A percentile compares a stretch with the other conserved stretches of the same genome.
Evolutionary conservation across 2,329 filamentous ascomycete species (phyloP).

Genomic region (Ophiosphaerella narmari): DNA sequence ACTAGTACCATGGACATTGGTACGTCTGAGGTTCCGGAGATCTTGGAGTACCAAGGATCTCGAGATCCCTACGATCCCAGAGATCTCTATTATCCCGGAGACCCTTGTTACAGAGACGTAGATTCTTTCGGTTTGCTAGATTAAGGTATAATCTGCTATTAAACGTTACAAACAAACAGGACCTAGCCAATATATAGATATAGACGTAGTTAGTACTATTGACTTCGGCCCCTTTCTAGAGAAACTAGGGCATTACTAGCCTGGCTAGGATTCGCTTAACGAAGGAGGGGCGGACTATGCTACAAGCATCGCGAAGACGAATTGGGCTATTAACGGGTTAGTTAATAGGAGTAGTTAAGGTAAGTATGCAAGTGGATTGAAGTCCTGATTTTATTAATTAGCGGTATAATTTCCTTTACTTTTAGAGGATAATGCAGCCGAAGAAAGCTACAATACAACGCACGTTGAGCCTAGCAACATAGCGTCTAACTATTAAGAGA

Average conservation of each 20-base stretch:
- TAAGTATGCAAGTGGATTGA: conserved; percentile 11
- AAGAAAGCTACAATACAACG: conserved; percentile 8
- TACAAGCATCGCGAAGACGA: conserved; percentile 4
- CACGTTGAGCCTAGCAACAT: conserved; percentile 7
- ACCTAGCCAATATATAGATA: no score
- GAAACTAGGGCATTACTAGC: conserved; percentile 10
- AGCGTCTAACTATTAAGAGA: not conserved
- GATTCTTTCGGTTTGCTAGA: no score
- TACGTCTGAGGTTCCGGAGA: no score
- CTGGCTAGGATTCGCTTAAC: conserved; percentile 8
- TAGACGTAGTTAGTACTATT: no score
- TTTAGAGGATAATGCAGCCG: conserved; percentile 9
- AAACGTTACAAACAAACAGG: no score
- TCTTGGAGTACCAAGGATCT: no score
- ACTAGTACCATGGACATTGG: no score
- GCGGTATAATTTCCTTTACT: conserved; percentile 6
- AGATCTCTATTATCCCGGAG: no score
- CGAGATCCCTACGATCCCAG: no score
- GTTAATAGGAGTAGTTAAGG: conserved; percentile 9
- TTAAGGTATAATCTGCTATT: no score
- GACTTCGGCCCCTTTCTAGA: no score
- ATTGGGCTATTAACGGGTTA: conserved; percentile 6
- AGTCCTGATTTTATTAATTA: conserved; percentile 3
- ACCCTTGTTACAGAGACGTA: no score
- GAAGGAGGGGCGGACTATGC: conserved; percentile 3